These are phyloP conservation scores for Rhododendron williamsianum DNA, from an alignment of 148 eudicot genomes.

Conservation along the genomic window DNA sequence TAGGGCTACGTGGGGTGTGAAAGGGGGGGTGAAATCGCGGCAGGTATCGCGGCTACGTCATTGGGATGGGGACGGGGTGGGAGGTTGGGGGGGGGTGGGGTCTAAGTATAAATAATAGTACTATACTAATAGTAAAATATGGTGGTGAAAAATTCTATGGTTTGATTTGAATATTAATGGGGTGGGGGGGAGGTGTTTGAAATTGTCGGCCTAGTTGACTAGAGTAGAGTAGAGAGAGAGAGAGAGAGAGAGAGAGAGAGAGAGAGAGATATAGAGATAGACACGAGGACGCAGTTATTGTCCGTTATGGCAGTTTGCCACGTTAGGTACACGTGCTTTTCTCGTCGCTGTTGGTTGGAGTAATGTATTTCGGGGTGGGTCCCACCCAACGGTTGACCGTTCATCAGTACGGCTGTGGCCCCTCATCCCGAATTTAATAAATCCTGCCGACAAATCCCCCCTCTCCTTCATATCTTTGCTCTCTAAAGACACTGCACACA, in stretches of 20 bases:
- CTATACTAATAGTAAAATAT: too few species aligned
- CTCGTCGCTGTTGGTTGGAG: background rate
- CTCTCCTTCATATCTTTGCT: background rate
- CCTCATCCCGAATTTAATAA: constrained; percentile 14
- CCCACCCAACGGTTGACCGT: constrained; percentile 36
- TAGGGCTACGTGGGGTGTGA: background rate
- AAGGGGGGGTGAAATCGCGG: background rate
- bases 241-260: too few species aligned
- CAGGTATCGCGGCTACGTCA: constrained; percentile 8
- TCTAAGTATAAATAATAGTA: background rate
- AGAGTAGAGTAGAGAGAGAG: too few species aligned
- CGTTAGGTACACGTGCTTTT: constrained; percentile 39
- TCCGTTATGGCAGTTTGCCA: constrained; percentile 50
- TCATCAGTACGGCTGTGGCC: constrained; percentile 17
- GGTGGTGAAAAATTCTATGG: background rate
- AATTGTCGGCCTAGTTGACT: constrained; percentile 4
- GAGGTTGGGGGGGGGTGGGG: background rate
- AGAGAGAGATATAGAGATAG: too few species aligned
- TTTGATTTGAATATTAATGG: background rate
- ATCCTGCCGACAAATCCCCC: constrained; percentile 28
- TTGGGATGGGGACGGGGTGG: background rate
- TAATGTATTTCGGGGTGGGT: background rate
- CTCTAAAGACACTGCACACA: background rate
- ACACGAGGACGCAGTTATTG: constrained; percentile 26
- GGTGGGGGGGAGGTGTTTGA: background rate